Conservation (phyloP, 179 eudicot species). For the Amaranthus tricolor region DNA sequence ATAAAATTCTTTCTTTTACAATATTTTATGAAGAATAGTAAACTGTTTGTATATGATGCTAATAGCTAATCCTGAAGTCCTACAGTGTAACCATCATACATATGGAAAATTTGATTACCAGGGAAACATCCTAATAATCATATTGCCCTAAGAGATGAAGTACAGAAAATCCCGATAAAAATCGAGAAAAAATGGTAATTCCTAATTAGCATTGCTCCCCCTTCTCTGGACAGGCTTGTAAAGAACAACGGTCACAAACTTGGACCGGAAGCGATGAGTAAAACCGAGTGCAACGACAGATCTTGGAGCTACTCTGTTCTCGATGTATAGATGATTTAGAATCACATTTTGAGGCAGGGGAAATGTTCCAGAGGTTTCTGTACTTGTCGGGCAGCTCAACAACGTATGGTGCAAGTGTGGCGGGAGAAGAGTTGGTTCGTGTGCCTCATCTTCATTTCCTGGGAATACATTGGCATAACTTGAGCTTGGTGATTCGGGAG, state of each 20-base stretch:
- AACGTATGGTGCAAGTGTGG: slow-evolving; percentile 74
- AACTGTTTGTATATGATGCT: slow-evolving; percentile 6
- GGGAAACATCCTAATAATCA: slow-evolving; percentile 11
- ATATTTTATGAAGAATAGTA: not conserved
- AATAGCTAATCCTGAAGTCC: not conserved
- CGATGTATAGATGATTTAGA: slow-evolving; percentile 88
- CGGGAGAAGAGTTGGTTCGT: slow-evolving; percentile 77
- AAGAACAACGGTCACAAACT: slow-evolving; percentile 82
- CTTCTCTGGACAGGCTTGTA: slow-evolving; percentile 82
- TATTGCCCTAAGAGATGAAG: slow-evolving; percentile 8
- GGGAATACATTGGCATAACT: slow-evolving; percentile 67
- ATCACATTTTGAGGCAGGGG: slow-evolving; percentile 69
- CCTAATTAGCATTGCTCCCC: slow-evolving; percentile 42
- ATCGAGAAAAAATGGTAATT: slow-evolving; percentile 21
- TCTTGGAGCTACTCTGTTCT: slow-evolving; percentile 68
- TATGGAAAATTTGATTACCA: slow-evolving; percentile 16
- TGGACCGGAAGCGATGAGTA: slow-evolving; percentile 85
- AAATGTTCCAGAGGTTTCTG: slow-evolving; percentile 43
- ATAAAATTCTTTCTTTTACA: slow-evolving; percentile 18
- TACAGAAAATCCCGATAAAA: slow-evolving; percentile 14
- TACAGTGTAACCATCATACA: slow-evolving; percentile 15
- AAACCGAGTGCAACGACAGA: slow-evolving; percentile 87
- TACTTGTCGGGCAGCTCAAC: slow-evolving; percentile 47
- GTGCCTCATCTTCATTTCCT: slow-evolving; percentile 66
- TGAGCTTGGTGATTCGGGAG: slow-evolving; percentile 73